Base-by-base conservation (phyloP, 805 yeast species). In the Blastobotrys americana region DNA sequence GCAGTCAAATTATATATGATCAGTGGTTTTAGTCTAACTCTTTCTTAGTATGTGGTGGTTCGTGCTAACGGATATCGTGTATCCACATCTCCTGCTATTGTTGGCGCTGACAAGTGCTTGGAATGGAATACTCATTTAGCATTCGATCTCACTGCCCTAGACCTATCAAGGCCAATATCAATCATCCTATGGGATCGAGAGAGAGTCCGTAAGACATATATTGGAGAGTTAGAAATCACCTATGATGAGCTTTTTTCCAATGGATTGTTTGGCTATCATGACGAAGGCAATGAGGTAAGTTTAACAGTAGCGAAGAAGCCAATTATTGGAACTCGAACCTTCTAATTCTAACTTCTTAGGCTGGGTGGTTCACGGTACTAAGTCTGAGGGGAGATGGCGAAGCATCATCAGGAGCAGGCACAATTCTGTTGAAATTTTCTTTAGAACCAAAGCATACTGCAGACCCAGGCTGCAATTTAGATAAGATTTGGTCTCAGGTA, bases 41-140 rank as follows among this genome's bases (percentile, higher is more conserved):
- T n/a, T n/a, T n/a, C n/a, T 23, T 22, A 46, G 52, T 59, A 53
- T 34, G 60, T 53, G 9, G 60, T 52, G 3, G 41, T 58, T 8
- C 27, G 53, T 13, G 50, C 55, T 10, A 57, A 57, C 37, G 61
- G 54, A 19, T 61, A 48, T 41, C 52, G 60, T 18, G 55, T 46
- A 34, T 52, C 63, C 9, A 60, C 82, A 70, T 63, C 78, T 84
- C 8, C 78, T 73, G 74, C 74, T 44, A 68, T 78, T 47, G 81
- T 82, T 64, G 83, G 77, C 59, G 77, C 84, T 0, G 67, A 84
- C 53, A 69, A 77, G 45, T n/a, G n/a, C n/a, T 95, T 95, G 15
- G 72, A 71, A 8, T 88, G 93, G 89, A 80, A 85, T 59, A 93
- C 85, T 55, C 61, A 67, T 5, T 67, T 76, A 19, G 70, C 69